Base-by-base conservation (phyloP, 2,329 filamentous ascomycete genomes). In the Cladosporium sp. region DNA sequence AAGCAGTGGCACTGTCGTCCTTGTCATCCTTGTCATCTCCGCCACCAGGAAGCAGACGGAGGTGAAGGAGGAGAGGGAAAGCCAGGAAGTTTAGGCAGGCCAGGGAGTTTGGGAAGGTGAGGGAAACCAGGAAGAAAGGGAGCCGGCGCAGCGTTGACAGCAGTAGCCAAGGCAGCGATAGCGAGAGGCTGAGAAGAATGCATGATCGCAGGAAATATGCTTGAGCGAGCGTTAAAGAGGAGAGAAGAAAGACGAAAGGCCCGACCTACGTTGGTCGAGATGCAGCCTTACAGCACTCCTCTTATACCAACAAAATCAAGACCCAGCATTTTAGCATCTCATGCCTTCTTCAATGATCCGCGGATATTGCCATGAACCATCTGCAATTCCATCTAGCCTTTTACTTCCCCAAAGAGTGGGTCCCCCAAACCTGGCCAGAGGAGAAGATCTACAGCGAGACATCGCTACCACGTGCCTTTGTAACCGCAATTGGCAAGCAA, bases 141-240 rank as follows among this genome's bases (percentile, higher is more conserved):
- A 7, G 24, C 17, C 18, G 45, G 45, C 20, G 45, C 45, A 18
- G 45, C 45, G 7, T 48, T 48, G 4, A 27, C 45, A n/a, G 18
- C 37, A 8, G 45, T 18, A 13, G 45, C 37, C 37, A 48, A 9
- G 24, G 29, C 18, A 17, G 45, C 37, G 18, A 41, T 12, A 19
- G 40, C 5, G 17, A 48, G 17, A 24, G 45, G 20, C 8, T 24
- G 37, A 20, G 37, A 24, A 11, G 37, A 11, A 18, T 41, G 45
- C 45, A 48, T 48, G 3, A 13, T 27, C 9, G 22, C 22, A 3
- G n/a, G n/a, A n/a, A n/a, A n/a, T n/a, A n/a, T n/a, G n/a, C n/a
- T n/a, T n/a, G n/a, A n/a, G n/a, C n/a, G n/a, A n/a, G n/a, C n/a
- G n/a, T n/a, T n/a, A n/a, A n/a, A n/a, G n/a, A n/a, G n/a, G n/a